Evolutionary conservation across 2,329 filamentous ascomycete genomes (phyloP).

Genomic region (Beauveria medogensis): DNA sequence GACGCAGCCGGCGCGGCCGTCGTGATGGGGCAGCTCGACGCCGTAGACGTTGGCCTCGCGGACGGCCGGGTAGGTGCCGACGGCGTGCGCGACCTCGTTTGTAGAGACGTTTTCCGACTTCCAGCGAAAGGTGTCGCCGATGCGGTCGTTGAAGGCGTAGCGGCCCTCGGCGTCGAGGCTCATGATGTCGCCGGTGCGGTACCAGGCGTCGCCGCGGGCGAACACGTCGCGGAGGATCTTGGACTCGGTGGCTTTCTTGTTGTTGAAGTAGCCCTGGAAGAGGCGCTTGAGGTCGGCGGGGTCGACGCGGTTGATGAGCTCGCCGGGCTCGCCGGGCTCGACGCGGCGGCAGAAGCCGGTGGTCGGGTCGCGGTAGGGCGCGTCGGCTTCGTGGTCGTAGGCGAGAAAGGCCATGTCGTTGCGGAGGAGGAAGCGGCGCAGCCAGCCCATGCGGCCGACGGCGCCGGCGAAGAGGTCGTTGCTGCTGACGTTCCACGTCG

Average conservation of each 20-base stretch:
- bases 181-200: constrained; percentile 76
- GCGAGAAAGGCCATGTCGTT: constrained; percentile 50
- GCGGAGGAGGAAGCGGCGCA: constrained; percentile 50
- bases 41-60: constrained; percentile 83
- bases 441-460: constrained; percentile 62
- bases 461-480: constrained; percentile 71
- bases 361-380: constrained; percentile 56
- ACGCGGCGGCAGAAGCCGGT: constrained; percentile 61
- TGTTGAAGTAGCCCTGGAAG: constrained; percentile 79
- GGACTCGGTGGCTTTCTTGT: constrained; percentile 58
- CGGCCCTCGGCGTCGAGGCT: constrained; percentile 62
- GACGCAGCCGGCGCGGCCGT: constrained; percentile 76
- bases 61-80: constrained; percentile 59
- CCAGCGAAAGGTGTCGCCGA: constrained; percentile 73
- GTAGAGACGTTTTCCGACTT: constrained; percentile 81
- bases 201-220: constrained; percentile 69
- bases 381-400: constrained; percentile 63
- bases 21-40: constrained; percentile 69
- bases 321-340: constrained; percentile 57
- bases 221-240: constrained; percentile 73
- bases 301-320: constrained; percentile 67
- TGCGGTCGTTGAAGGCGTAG: constrained; percentile 73
- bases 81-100: constrained; percentile 67
- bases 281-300: constrained; percentile 50
- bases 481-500: constrained; percentile 62